Evolutionary conservation across 1,139 yeast genomes (phyloP).

Genomic region (Scheffersomyces titani): DNA sequence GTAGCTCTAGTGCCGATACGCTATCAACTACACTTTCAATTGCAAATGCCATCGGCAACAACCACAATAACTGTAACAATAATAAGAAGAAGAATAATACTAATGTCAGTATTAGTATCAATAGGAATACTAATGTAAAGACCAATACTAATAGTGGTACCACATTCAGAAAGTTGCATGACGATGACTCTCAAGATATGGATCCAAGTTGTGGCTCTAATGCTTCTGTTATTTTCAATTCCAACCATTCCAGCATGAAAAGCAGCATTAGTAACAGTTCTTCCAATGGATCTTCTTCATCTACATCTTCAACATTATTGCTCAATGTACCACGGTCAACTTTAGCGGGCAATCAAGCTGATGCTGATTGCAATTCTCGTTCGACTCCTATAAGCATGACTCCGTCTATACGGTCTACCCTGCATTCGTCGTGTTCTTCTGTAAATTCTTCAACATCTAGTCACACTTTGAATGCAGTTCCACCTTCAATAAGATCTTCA

Average conservation of each 20-base stretch:
- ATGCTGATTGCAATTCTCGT: not conserved
- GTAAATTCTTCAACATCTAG: not conserved
- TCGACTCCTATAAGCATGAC: not conserved
- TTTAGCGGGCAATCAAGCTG: not conserved
- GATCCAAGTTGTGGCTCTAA: not conserved
- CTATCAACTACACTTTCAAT: not conserved
- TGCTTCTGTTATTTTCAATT: not conserved
- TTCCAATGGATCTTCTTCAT: not conserved
- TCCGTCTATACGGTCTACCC: not conserved
- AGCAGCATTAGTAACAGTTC: not conserved
- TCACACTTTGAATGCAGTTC: not conserved
- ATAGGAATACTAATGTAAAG: not conserved
- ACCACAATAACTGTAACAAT: not conserved
- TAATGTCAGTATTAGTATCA: not conserved
- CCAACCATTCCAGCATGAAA: not conserved
- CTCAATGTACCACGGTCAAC: not conserved
- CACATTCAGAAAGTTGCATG: not conserved
- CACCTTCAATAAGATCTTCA: slow-evolving; percentile 7
- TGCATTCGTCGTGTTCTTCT: not conserved
- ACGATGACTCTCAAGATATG: not conserved
- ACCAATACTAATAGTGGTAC: not conserved
- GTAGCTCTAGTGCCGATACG: not conserved
- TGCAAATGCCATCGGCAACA: not conserved
- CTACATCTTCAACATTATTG: not conserved
- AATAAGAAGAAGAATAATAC: too few relatives aligned